These are phyloP conservation scores for Dipodascus albidus DNA, from an alignment of 805 yeast genomes.

Conservation along the genomic window DNA sequence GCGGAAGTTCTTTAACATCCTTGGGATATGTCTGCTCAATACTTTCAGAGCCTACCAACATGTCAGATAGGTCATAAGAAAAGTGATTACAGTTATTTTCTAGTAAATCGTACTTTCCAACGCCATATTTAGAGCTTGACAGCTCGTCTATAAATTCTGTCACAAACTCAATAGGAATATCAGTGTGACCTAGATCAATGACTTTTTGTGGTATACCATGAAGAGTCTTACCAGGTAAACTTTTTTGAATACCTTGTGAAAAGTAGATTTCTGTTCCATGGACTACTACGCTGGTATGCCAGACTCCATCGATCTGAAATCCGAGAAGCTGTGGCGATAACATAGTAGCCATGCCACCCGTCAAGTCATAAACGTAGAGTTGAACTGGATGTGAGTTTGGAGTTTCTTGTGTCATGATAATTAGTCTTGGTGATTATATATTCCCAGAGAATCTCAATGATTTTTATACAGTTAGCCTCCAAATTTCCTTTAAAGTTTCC, in stretches of 20 bases:
- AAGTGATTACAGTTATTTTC: slow-evolving; percentile 61
- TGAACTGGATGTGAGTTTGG: slow-evolving; percentile 25
- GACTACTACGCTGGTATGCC: slow-evolving; percentile 50
- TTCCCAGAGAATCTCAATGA: neutral
- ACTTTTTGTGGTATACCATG: slow-evolving; percentile 48
- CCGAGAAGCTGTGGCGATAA: slow-evolving; percentile 44
- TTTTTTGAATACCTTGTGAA: slow-evolving; percentile 44
- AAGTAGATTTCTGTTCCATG: slow-evolving; percentile 45
- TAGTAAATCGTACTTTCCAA: slow-evolving; percentile 43
- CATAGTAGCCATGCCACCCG: slow-evolving; percentile 46
- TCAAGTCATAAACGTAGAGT: slow-evolving; percentile 52
- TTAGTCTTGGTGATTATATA: too few species aligned
- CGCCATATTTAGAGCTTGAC: slow-evolving; percentile 31
- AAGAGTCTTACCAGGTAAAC: slow-evolving; percentile 42
- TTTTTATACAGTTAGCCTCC: neutral
- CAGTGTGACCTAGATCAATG: slow-evolving; percentile 42
- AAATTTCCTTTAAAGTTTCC: neutral
- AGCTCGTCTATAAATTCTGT: slow-evolving; percentile 43
- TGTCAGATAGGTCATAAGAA: slow-evolving; percentile 44
- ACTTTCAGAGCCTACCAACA: slow-evolving; percentile 34
- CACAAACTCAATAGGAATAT: slow-evolving; percentile 39
- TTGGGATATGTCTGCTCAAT: slow-evolving; percentile 36
- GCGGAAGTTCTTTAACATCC: slow-evolving; percentile 41
- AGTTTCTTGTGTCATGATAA: neutral
- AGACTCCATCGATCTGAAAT: slow-evolving; percentile 44